Evolutionary conservation across 2,329 filamentous ascomycete genomes (phyloP).

Genomic region (Septoria linicola): DNA sequence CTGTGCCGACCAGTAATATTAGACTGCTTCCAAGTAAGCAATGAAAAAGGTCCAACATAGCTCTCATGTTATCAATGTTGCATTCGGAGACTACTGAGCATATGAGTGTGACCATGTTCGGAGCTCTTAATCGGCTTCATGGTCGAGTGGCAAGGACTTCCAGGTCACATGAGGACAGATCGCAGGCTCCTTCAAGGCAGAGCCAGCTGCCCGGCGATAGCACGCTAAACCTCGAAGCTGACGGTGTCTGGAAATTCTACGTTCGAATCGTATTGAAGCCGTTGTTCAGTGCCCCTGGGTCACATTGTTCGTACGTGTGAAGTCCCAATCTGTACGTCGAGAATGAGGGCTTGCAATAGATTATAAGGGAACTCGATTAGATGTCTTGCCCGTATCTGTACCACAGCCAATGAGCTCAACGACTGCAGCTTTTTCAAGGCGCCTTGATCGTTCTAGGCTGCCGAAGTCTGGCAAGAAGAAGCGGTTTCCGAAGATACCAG

Average conservation of each 20-base stretch:
- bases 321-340: constrained; percentile 6
- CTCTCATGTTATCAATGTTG: too few species aligned
- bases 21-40: neutral
- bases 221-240: too few species aligned
- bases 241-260: neutral
- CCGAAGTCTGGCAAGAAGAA: constrained; percentile 30
- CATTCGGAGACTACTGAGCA: too few species aligned
- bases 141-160: too few species aligned
- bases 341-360: constrained; percentile 10
- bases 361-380: neutral
- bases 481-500: constrained; percentile 42
- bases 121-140: too few species aligned
- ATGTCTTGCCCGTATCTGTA: constrained; percentile 69
- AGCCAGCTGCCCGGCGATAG: too few species aligned
- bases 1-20: constrained; percentile 1
- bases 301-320: neutral
- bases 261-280: neutral
- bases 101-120: too few species aligned
- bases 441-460: constrained; percentile 33
- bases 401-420: constrained; percentile 58
- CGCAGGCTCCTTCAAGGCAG: too few species aligned
- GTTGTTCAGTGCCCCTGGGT: too few species aligned
- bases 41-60: too few species aligned
- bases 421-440: constrained; percentile 64
- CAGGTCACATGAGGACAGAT: too few species aligned